These are phyloP conservation scores for Yarrowia porcina DNA, from an alignment of 805 yeast genomes.

Conservation along the genomic window DNA sequence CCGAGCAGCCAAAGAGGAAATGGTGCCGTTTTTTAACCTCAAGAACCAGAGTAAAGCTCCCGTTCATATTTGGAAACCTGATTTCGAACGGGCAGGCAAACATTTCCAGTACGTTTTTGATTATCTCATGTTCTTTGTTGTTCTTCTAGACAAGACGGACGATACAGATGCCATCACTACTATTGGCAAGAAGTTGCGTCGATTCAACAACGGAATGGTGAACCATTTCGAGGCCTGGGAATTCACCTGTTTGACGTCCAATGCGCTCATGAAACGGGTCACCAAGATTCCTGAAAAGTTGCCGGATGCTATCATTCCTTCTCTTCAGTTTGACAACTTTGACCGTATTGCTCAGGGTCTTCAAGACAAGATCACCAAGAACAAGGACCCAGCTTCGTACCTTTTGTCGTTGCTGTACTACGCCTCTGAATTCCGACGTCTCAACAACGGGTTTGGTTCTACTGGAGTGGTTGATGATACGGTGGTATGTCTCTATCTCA, in stretches of 20 bases:
- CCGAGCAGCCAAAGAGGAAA: slow-evolving; percentile 57
- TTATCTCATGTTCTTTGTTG: slow-evolving; percentile 63
- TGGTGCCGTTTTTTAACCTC: slow-evolving; percentile 60
- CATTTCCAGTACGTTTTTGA: slow-evolving; percentile 76
- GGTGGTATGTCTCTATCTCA: slow-evolving; percentile 57
- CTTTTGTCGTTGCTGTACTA: slow-evolving; percentile 32
- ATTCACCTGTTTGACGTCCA: slow-evolving; percentile 49
- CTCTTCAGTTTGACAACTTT: slow-evolving; percentile 47
- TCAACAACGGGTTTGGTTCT: slow-evolving; percentile 79
- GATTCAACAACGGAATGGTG: slow-evolving; percentile 74
- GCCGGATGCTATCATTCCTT: slow-evolving; percentile 52
- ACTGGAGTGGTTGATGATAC: slow-evolving; percentile 73
- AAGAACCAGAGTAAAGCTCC: slow-evolving; percentile 62
- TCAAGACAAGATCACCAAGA: slow-evolving; percentile 44
- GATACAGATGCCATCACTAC: slow-evolving; percentile 59
- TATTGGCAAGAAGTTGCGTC: slow-evolving; percentile 70
- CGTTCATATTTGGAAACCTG: slow-evolving; percentile 91
- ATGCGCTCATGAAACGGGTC: slow-evolving; percentile 50
- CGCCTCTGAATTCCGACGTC: slow-evolving; percentile 55
- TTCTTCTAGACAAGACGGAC: slow-evolving; percentile 49
- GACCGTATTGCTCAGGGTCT: slow-evolving; percentile 36
- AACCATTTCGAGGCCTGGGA: slow-evolving; percentile 67
- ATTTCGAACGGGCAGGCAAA: slow-evolving; percentile 85
- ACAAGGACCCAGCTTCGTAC: slow-evolving; percentile 26
- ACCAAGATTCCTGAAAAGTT: slow-evolving; percentile 45